These are phyloP conservation scores for Pascua sp. DNA, from an alignment of 1,284 basidiomycete species.

Conservation along the genomic window DNA sequence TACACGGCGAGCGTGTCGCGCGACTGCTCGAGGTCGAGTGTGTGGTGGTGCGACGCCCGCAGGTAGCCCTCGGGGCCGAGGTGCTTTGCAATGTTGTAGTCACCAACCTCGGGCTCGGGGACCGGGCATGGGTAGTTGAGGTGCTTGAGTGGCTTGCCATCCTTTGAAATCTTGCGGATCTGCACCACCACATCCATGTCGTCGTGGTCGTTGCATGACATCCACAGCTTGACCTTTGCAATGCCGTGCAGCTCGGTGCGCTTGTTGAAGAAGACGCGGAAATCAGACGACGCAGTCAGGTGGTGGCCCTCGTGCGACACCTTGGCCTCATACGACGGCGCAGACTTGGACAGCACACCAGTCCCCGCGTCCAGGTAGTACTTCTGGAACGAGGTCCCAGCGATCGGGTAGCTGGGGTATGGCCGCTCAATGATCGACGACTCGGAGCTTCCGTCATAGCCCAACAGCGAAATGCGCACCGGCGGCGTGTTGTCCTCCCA, in stretches of 20 bases:
- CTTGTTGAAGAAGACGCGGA: slow-evolving; percentile 20
- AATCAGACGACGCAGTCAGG: slow-evolving; percentile 5
- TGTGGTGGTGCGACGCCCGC: slow-evolving; percentile 30
- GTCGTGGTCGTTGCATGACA: slow-evolving; percentile 26
- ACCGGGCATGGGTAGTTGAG: slow-evolving; percentile 25
- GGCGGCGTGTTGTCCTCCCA: too few relatives aligned
- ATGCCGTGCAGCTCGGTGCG: slow-evolving; percentile 24
- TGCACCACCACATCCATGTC: slow-evolving; percentile 30
- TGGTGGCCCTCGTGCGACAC: too few relatives aligned
- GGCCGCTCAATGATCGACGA: too few relatives aligned
- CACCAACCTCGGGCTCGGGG: slow-evolving; percentile 12
- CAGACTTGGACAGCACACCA: too few relatives aligned
- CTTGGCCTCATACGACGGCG: too few relatives aligned
- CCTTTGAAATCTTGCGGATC: slow-evolving; percentile 27
- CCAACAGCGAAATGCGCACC: too few relatives aligned
- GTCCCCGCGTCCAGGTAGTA: too few relatives aligned
- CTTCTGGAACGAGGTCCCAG: too few relatives aligned
- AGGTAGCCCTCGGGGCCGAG: slow-evolving; percentile 29
- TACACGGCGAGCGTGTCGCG: slow-evolving; percentile 18
- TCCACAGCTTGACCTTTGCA: slow-evolving; percentile 27
- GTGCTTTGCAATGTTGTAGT: slow-evolving; percentile 21
- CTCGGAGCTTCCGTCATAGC: too few relatives aligned
- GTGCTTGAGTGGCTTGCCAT: slow-evolving; percentile 21
- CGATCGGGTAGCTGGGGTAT: too few relatives aligned
- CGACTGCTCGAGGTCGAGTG: slow-evolving; percentile 9